phyloP scores from a whole-genome alignment of 164 flowering plant species.

The Echeveria elegans region DNA sequence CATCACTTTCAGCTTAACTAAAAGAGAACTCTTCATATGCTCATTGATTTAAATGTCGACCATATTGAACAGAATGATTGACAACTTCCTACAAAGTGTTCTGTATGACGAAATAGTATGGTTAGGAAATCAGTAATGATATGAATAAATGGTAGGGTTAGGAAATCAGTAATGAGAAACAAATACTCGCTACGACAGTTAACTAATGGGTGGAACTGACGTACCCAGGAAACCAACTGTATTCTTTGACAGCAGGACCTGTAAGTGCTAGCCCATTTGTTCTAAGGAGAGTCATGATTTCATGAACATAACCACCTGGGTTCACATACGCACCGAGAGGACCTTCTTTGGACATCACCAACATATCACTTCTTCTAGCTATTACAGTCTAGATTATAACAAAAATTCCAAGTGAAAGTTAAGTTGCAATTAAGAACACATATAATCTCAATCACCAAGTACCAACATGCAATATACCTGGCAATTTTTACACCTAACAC shows the following conservation, averaged over 20 bases:
- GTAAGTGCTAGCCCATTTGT: slow-evolving; percentile 57
- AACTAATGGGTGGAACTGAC: slow-evolving; percentile 1
- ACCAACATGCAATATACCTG: slow-evolving; percentile 32
- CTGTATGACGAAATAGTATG: background rate
- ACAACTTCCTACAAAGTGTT: background rate
- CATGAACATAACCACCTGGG: slow-evolving; percentile 67
- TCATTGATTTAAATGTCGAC: no score
- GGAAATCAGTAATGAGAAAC: background rate
- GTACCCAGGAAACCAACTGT: slow-evolving; percentile 99
- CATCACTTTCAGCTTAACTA: no score
- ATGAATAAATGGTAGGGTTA: background rate
- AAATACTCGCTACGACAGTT: background rate
- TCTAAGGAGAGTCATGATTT: slow-evolving; percentile 64
- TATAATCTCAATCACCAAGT: background rate
- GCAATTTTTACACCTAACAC: slow-evolving; percentile 69
- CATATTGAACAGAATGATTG: background rate
- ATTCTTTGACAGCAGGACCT: slow-evolving; percentile 43
- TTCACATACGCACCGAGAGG: slow-evolving; percentile 91
- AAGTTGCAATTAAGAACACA: background rate
- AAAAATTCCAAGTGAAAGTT: background rate
- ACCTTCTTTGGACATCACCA: slow-evolving; percentile 90
- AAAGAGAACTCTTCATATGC: no score
- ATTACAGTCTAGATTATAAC: slow-evolving; percentile 47
- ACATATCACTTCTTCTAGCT: slow-evolving; percentile 76
- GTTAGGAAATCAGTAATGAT: background rate